Evolutionary conservation across 2,329 filamentous ascomycete species (phyloP).

Genomic region (Mollisiaceae sp.): DNA sequence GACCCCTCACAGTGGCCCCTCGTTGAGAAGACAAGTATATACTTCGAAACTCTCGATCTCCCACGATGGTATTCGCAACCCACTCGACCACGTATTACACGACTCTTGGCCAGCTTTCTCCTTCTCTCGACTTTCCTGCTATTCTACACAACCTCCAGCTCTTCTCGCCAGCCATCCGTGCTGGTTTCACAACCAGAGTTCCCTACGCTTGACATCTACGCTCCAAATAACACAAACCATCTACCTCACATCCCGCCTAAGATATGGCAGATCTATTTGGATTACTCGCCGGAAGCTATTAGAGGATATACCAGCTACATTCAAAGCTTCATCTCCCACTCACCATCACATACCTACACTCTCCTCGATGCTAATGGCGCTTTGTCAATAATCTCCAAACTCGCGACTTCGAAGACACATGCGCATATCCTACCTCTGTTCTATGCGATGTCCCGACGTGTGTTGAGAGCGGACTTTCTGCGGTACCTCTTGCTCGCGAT

Average conservation of each 20-base stretch:
- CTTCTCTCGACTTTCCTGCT: not conserved
- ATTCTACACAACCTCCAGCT: not conserved
- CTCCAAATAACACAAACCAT: not conserved
- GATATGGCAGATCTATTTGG: slow-evolving; percentile 38
- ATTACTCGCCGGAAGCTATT: slow-evolving; percentile 21
- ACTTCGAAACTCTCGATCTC: slow-evolving; percentile 8
- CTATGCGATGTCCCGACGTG: slow-evolving; percentile 11
- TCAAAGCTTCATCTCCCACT: slow-evolving; percentile 27
- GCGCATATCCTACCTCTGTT: slow-evolving; percentile 15
- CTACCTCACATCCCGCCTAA: slow-evolving; percentile 34
- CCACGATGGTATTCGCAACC: not conserved
- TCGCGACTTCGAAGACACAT: slow-evolving; percentile 12
- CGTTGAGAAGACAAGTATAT: slow-evolving; percentile 7
- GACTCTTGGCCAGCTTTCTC: not conserved
- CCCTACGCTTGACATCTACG: slow-evolving; percentile 10
- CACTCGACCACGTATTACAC: not conserved
- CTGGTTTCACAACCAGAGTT: not conserved
- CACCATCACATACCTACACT: slow-evolving; percentile 33
- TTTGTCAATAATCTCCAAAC: slow-evolving; percentile 23
- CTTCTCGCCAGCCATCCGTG: not conserved
- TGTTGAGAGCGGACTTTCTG: slow-evolving; percentile 11
- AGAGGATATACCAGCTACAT: slow-evolving; percentile 10
- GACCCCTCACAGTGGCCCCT: not conserved
- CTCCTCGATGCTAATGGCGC: slow-evolving; percentile 33
- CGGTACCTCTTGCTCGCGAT: slow-evolving; percentile 12